These are phyloP conservation scores for Metschnikowia anglica DNA, from an alignment of 805 yeast species.

Conservation along the genomic window DNA sequence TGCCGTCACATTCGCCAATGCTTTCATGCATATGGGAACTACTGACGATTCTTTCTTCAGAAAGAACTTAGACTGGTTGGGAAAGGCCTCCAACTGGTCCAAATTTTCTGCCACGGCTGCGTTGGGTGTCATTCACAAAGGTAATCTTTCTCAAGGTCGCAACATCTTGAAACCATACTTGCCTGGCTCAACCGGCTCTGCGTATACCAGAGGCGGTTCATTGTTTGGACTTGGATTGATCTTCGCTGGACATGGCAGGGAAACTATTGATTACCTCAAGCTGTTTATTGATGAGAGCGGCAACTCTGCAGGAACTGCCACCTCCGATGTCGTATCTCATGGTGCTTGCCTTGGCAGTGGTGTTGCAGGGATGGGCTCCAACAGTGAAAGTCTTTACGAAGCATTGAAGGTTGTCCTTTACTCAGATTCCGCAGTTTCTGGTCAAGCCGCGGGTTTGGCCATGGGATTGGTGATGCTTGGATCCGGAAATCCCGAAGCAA, in stretches of 20 bases:
- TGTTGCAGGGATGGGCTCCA: constrained; percentile 94
- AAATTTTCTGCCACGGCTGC: constrained; percentile 98
- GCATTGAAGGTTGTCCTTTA: constrained; percentile 80
- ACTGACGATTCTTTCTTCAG: constrained; percentile 92
- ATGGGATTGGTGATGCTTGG: constrained; percentile 97
- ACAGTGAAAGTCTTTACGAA: constrained; percentile 70
- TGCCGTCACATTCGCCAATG: constrained; percentile 92
- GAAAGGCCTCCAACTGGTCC: constrained; percentile 98
- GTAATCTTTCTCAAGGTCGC: constrained; percentile 88
- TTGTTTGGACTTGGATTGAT: constrained; percentile 89
- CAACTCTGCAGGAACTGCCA: constrained; percentile 62
- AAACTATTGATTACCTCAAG: constrained; percentile 75
- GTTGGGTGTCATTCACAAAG: constrained; percentile 93
- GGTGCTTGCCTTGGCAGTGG: constrained; percentile 96
- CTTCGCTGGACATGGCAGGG: constrained; percentile 94
- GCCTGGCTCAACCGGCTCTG: constrained; percentile 76
- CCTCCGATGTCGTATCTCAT: constrained; percentile 80
- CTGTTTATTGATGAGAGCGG: constrained; percentile 66
- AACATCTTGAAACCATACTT: constrained; percentile 85
- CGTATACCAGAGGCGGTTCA: constrained; percentile 94
- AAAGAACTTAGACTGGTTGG: constrained; percentile 90
- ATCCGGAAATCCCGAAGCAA: constrained; percentile 67
- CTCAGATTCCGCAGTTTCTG: constrained; percentile 89
- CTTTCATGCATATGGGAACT: constrained; percentile 94
- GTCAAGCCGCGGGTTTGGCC: constrained; percentile 94